Percentiles rank a stretch among this genome's conserved stretches.
These are phyloP conservation scores for Lablab purpureus DNA, from an alignment of 306 rosid genomes.

Conservation along the genomic window DNA sequence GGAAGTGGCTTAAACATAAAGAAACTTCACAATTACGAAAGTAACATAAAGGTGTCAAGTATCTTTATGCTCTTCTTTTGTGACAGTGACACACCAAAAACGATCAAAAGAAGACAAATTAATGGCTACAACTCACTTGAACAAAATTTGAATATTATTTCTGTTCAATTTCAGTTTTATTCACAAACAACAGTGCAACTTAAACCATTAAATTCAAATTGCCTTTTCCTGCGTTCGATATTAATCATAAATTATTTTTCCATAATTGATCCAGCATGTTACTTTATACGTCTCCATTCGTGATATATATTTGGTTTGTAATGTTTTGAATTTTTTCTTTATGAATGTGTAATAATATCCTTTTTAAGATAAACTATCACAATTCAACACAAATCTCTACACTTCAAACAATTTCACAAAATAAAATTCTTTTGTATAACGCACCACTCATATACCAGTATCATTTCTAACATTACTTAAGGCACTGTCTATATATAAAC, in stretches of 20 bases:
- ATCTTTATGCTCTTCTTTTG: conserved; percentile 2
- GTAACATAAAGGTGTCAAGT: background rate
- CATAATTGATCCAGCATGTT: no score
- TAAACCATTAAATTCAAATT: no score
- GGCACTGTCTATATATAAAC: no score
- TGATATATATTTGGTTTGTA: no score
- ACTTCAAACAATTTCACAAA: background rate
- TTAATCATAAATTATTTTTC: no score
- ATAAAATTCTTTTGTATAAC: background rate
- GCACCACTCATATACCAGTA: no score
- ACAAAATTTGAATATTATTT: background rate
- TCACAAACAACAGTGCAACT: no score
- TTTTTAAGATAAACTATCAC: no score
- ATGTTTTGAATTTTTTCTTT: background rate
- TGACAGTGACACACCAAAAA: background rate
- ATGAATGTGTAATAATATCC: background rate
- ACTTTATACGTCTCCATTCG: no score
- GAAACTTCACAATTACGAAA: conserved; percentile 37
- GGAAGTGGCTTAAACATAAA: conserved; percentile 4
- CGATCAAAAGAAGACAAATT: background rate
- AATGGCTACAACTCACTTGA: background rate
- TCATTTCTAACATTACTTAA: no score
- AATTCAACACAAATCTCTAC: no score
- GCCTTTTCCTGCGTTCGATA: no score
- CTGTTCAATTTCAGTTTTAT: background rate